Base-by-base conservation (phyloP, 140 eudicot genomes). In the Stevia rebaudiana region DNA sequence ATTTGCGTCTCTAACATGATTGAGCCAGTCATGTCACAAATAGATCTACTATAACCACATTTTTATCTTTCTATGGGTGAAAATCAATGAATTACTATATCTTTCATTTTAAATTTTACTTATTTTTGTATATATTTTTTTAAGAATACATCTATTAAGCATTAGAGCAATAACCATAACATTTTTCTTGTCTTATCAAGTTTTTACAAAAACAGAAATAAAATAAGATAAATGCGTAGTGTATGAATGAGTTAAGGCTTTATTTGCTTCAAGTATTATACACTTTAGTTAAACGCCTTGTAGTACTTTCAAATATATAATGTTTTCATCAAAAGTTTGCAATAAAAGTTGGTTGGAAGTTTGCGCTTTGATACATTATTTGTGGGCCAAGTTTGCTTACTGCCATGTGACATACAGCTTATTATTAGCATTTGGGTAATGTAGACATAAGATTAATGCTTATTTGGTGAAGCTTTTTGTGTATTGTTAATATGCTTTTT, bases 381-480 rank as follows among this genome's bases (percentile, higher is more conserved):
- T 74, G 79, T 74, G 79, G 74, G 74, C 28, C 79, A 74, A 66
- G 74, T 47, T 66, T 74, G 74, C 55, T 36, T 37, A 24, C 28
- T 47, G 3, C 69, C 79, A 74, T 74, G 79, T 74, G 79, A 73
- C 40, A 57, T 74, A 68, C 74, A 74, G 69, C 74, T 62, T 55
- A 71, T 23, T 48, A 9, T 24, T 50, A 52, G 4, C 19, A 53
- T 11, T 23, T 1, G 37, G 60, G 3, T 4, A 28, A 37, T 53
- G 60, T 10, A 13, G 1, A 53, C 39, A 23, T 53, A 53, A 24
- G 23, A 24, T 23, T n/a, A 24, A 12, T 13, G 61, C 13, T 53
- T 11, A 53, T 28, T 53, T 53, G 21, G 6, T 25, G 33, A 5
- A 5, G 9, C 15, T n/a, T n/a, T 15, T 4, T 44, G 9, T 44